Percentiles rank a stretch among this genome's conserved stretches.
phyloP scores from a whole-genome alignment of 768 basidiomycete genomes.

The Amanita exitialis region DNA sequence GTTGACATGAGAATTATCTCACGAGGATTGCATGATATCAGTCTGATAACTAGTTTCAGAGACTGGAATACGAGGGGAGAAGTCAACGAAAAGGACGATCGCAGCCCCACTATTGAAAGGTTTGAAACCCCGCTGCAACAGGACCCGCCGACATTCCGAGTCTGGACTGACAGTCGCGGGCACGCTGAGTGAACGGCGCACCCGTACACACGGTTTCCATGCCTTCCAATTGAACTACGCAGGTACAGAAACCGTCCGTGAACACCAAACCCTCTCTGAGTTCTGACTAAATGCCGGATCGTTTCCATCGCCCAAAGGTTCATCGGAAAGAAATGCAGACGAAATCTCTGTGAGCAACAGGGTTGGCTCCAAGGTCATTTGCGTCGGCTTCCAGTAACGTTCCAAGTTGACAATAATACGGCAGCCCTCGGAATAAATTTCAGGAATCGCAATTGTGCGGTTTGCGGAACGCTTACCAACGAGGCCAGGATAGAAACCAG shows the following conservation, averaged over 20 bases:
- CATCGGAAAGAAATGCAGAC: neutral
- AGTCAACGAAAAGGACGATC: too few relatives aligned
- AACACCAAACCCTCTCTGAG: neutral
- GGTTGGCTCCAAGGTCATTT: neutral
- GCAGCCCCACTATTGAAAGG: too few relatives aligned
- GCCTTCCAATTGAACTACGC: neutral
- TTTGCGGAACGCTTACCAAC: neutral
- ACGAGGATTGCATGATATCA: too few relatives aligned
- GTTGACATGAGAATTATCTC: too few relatives aligned
- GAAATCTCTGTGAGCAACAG: neutral
- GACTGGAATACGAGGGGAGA: too few relatives aligned
- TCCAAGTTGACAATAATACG: constrained; percentile 1
- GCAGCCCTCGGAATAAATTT: neutral
- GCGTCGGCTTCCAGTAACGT: neutral
- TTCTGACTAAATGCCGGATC: neutral
- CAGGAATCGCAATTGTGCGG: neutral
- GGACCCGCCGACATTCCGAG: too few relatives aligned
- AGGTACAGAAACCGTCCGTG: neutral
- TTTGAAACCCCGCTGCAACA: too few relatives aligned
- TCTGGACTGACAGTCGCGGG: too few relatives aligned
- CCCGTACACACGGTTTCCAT: too few relatives aligned
- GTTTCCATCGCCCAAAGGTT: neutral
- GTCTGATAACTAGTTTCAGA: too few relatives aligned
- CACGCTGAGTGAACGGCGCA: too few relatives aligned
- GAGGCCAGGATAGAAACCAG: neutral